Evolutionary conservation across 2,329 filamentous ascomycete species (phyloP), one percentile per base, ranked within the genome.

Genomic region (Stemphylium vesicarium): DNA sequence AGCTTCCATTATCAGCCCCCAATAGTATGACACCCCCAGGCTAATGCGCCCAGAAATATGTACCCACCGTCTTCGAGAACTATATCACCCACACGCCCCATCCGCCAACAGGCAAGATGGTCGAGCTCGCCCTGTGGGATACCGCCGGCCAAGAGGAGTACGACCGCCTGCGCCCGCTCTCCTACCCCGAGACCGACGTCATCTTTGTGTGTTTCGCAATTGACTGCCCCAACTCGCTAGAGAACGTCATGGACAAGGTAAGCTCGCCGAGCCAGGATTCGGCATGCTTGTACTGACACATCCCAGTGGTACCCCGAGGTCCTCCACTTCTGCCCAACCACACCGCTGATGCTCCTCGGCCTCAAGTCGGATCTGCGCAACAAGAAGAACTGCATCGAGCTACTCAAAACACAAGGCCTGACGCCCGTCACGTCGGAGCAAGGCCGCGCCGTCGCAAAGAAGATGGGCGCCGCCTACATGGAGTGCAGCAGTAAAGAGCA

Each of bases 211-310:
- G 95, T 83, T 99, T 99, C 77, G 95, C 95, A 63, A 97, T 99
- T 72, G 95, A 99, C 79, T 99, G 95, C 77, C 95, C 95, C 32
- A 97, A 96, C 77, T 98, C 94, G 6, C 83, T 99, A 48, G 95
- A 99, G 75, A 99, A 99, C 78, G 94, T 99, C 55, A 89, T 98
- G 81, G 95, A 99, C 81, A 99, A 99, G 89, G 95, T 97, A 81
- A 60, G 81, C 26, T 47, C 24, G 47, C 33, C 15, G 4, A 32
- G 20, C 29, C 46, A 35, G 32, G 46, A 41, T 33, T 16, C 18
- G 32, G 6, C 48, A 20, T 44, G 11, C 41, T 45, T 50, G 12
- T 20, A 43, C 69, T 74, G 69, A 79, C 70, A 55, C 53, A 3
- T n/a, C 13, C 42, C 68, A 98, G 95, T 99, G 95, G 95, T 99